Evolutionary conservation across 441 rosid species (phyloP), one percentile per base, ranked within the genome.

Genomic region (Gossypium davidsonii): DNA sequence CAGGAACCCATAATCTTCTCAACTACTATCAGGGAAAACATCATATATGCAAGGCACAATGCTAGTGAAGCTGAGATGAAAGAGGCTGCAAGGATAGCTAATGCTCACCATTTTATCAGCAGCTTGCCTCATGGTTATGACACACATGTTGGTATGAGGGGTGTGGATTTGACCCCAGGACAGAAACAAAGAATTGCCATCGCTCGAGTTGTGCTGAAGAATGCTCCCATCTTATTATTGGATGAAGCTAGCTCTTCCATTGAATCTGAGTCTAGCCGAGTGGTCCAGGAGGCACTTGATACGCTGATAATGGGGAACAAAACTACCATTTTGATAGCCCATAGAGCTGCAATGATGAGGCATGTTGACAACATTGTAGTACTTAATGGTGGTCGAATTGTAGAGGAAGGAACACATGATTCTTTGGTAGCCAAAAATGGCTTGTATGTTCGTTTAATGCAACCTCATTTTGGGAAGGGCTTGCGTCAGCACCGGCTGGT

Each of bases 81-180:
- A 76, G 99, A 95, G 83, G 99, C 99, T 76, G 99, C 99, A 9
- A 85, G 98, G 83, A 93, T 96, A 70, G 98, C 99, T 63, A 96
- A 96, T 64, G 99, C 99, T 60, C 99, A 96, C 80, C 98, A 96
- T 83, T 96, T 93, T 83, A 96, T 93, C 74, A 96, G 99, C 81
- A 96, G 93, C 80, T 85, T 93, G 72, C 97, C 99, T 60, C 97
- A 91, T 62, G 99, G 99, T 66, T 96, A 96, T 68, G 97, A 96
- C 86, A 93, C 98, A 0, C 95, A 93, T 46, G 87, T 93, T 25
- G 98, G 97, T 21, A 91, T 91, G 98, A 86, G 99, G 86, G 99
- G 97, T 20, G 94, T 95, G 37, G 97, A 95, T 74, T 83, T 93
- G 65, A 93, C 97, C 46, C 93, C 96, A 0, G 98, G 99, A 71